Evolutionary conservation across 2,329 filamentous ascomycete species (phyloP), one percentile per base, ranked within the genome.

Genomic region (Daldinia eschscholtzii): DNA sequence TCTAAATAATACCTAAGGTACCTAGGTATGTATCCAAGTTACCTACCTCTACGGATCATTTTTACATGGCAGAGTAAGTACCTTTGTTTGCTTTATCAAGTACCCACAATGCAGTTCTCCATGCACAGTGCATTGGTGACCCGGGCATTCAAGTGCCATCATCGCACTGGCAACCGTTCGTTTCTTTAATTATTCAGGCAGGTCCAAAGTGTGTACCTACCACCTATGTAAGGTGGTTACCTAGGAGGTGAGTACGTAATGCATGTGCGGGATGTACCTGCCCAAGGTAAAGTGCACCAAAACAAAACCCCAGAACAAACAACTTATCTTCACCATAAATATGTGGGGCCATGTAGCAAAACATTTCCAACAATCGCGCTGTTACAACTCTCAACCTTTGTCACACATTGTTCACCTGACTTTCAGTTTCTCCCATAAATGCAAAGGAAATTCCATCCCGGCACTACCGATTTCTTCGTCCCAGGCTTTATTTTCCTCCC

Each of bases 381-480:
- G 18, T 55, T 2, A 23, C 12, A 37, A 55, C 52, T 37, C 30
- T 13, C 0, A 37, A 26, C 15, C 52, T 55, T 55, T 55, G 18
- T 13, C 23, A 39, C 10, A 5, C 33, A 6, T 39, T 23, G 12
- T 55, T 18, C 18, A 26, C 33, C 10, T 15, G 6, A 9, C 18
- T 55, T 37, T 55, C 33, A 53, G n/a, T 15, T 20, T 20, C n/a
- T 35, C 5, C 23, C 9, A 53, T 53, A 53, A 53, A 10, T 53
- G 20, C 28, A 53, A 53, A 35, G n/a, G 6, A 5, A 53, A 20
- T 10, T 35, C 3, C 48, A 20, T 12, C 28, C 15, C 23, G 13
- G 23, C 5, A 15, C 44, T 28, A 26, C 4, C 6, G 2, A 0
- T 7, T 48, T 12, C 44, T 48, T 28, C 12, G 7, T 7, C 6